These are phyloP conservation scores for Phytophthora sp. DNA, from an alignment of 352 stramenopile genomes.

Conservation along the genomic window DNA sequence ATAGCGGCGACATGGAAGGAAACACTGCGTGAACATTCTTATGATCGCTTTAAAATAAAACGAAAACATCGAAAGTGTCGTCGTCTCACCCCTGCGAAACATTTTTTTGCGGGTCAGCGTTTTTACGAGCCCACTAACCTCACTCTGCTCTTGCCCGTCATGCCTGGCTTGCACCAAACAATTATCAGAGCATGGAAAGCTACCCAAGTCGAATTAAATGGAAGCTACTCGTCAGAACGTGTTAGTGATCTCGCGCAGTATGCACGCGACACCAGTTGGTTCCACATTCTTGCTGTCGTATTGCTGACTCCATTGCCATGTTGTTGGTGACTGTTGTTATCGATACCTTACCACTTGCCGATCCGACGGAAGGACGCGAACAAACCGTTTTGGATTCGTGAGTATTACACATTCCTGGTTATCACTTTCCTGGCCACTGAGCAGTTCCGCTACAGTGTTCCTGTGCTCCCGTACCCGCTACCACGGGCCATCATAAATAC, in stretches of 20 bases:
- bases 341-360: constrained; percentile 21
- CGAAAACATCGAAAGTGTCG: too few relatives aligned
- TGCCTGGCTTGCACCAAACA: neutral
- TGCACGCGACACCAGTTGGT: constrained; percentile 1
- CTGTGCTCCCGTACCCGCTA: constrained; percentile 13
- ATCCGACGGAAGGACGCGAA: constrained; percentile 23
- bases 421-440: constrained; percentile 20
- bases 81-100: too few relatives aligned
- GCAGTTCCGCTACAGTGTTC: constrained; percentile 26
- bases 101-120: too few relatives aligned
- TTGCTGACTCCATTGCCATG: constrained; percentile 25
- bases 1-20: too few relatives aligned
- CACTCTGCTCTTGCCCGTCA: too few relatives aligned
- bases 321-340: constrained; percentile 23
- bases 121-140: too few relatives aligned
- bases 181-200: constrained; percentile 14
- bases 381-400: constrained; percentile 22
- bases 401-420: constrained; percentile 20
- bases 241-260: constrained; percentile 16
- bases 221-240: constrained; percentile 19
- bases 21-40: too few relatives aligned
- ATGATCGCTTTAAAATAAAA: too few relatives aligned
- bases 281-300: constrained; percentile 7
- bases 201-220: constrained; percentile 33
- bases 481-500: constrained; percentile 9